Evolutionary conservation across 2,329 filamentous ascomycete genomes (phyloP).

Genomic region (Lachnellula suecica): DNA sequence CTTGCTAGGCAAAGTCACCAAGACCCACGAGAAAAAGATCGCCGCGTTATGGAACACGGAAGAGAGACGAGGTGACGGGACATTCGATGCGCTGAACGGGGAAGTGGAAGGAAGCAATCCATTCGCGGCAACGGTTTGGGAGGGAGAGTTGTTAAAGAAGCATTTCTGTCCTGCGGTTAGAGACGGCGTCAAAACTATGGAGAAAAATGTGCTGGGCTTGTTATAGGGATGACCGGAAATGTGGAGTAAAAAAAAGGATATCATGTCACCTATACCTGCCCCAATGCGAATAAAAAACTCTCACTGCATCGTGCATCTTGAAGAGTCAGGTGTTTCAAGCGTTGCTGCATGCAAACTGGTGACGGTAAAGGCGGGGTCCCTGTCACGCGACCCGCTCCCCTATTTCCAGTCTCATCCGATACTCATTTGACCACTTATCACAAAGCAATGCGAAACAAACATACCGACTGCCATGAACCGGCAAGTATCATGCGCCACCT

Average conservation of each 20-base stretch:
- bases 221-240: no score
- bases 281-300: neutral
- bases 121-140: slow-evolving; percentile 88
- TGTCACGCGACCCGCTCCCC: neutral
- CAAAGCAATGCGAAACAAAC: neutral
- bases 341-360: no score
- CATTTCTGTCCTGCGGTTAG: slow-evolving; percentile 88
- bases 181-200: slow-evolving; percentile 68
- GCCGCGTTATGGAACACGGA: slow-evolving; percentile 91
- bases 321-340: no score
- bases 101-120: slow-evolving; percentile 87
- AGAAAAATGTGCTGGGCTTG: slow-evolving; percentile 51
- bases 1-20: slow-evolving; percentile 74
- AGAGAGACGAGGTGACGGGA: slow-evolving; percentile 86
- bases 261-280: neutral
- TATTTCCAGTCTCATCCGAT: neutral
- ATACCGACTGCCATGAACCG: no score
- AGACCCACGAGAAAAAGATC: slow-evolving; percentile 80
- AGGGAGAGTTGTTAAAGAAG: slow-evolving; percentile 79
- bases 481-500: no score
- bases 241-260: slow-evolving; percentile 18
- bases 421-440: neutral
- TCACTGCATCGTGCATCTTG: no score
- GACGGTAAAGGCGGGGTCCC: neutral
- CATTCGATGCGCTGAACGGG: slow-evolving; percentile 70